Conservation (phyloP, 331 rosid species). For the Cydonia oblonga region DNA sequence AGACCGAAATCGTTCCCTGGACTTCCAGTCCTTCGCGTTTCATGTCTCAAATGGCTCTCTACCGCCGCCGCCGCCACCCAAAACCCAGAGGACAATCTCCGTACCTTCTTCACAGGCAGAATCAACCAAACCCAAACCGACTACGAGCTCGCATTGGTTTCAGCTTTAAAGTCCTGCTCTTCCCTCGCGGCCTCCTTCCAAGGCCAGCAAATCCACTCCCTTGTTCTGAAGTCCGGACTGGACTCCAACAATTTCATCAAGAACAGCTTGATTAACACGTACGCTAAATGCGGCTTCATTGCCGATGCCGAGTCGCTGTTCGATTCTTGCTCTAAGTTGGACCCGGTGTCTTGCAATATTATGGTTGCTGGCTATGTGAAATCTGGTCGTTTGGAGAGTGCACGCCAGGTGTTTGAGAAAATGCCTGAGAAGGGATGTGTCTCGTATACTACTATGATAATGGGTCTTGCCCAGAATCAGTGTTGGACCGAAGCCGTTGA, state of each 20-base stretch:
- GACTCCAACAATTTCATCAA: slow-evolving; percentile 40
- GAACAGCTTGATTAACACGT: slow-evolving; percentile 70
- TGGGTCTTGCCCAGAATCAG: slow-evolving; percentile 56
- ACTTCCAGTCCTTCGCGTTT: slow-evolving; percentile 7
- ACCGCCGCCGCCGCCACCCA: slow-evolving; percentile 11
- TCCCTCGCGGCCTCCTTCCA: slow-evolving; percentile 29
- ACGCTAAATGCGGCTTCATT: slow-evolving; percentile 49
- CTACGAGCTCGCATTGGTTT: slow-evolving; percentile 51
- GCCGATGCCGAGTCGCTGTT: slow-evolving; percentile 40
- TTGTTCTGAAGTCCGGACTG: slow-evolving; percentile 52
- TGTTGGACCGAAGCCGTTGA: slow-evolving; percentile 51
- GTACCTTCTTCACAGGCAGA: slow-evolving; percentile 34
- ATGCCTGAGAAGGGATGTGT: slow-evolving; percentile 56
- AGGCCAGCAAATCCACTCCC: slow-evolving; percentile 67
- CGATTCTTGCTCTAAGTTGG: slow-evolving; percentile 31
- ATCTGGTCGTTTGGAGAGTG: slow-evolving; percentile 41
- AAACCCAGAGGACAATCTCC: slow-evolving; percentile 33
- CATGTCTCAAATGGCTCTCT: slow-evolving; percentile 42
- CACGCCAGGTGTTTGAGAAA: slow-evolving; percentile 55
- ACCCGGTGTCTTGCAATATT: slow-evolving; percentile 66
- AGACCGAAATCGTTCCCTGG: slow-evolving; percentile 21
- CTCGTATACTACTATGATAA: slow-evolving; percentile 80
- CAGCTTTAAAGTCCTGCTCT: slow-evolving; percentile 55
- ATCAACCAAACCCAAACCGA: slow-evolving; percentile 14
- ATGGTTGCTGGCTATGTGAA: slow-evolving; percentile 60